phyloP scores from a whole-genome alignment of 371 early-diverging fungal species.

The Circinella umbellata region DNA sequence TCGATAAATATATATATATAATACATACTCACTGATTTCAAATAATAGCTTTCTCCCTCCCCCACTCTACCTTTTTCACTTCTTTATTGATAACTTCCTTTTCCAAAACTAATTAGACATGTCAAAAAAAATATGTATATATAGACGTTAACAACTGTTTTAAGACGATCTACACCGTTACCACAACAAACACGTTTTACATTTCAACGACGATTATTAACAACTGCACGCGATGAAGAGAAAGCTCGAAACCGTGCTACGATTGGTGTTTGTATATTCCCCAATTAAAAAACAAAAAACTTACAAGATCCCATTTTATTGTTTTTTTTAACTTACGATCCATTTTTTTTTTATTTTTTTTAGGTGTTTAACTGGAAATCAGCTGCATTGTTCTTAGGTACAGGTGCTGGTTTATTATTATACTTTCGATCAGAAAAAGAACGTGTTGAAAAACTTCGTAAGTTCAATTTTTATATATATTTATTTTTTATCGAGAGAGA shows the following conservation, averaged over 20 bases:
- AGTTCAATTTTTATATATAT: slow-evolving; percentile 15
- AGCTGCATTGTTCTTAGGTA: slow-evolving; percentile 58
- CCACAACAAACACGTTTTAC: background rate
- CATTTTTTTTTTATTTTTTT: too few species aligned
- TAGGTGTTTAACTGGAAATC: slow-evolving; percentile 55
- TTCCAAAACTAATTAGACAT: too few species aligned
- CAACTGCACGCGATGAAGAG: slow-evolving; percentile 12
- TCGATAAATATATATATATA: background rate
- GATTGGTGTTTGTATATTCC: slow-evolving; percentile 17
- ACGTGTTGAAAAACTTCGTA: slow-evolving; percentile 55
- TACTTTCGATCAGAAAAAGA: slow-evolving; percentile 72
- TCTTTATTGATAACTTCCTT: too few species aligned
- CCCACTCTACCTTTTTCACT: background rate
- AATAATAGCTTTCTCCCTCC: too few species aligned
- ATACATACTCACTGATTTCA: too few species aligned
- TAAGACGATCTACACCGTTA: background rate
- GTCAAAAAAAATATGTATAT: background rate
- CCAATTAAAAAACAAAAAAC: background rate
- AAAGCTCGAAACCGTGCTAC: slow-evolving; percentile 16
- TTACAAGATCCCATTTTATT: too few species aligned
- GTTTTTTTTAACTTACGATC: too few species aligned
- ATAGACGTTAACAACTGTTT: background rate
- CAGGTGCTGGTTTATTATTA: slow-evolving; percentile 63
- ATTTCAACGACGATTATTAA: slow-evolving; percentile 11
- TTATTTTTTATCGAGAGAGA: background rate